Evolutionary conservation across 345 rosid genomes (phyloP), one percentile per base, ranked within the genome.

Genomic region (Hirschfeldia incana): DNA sequence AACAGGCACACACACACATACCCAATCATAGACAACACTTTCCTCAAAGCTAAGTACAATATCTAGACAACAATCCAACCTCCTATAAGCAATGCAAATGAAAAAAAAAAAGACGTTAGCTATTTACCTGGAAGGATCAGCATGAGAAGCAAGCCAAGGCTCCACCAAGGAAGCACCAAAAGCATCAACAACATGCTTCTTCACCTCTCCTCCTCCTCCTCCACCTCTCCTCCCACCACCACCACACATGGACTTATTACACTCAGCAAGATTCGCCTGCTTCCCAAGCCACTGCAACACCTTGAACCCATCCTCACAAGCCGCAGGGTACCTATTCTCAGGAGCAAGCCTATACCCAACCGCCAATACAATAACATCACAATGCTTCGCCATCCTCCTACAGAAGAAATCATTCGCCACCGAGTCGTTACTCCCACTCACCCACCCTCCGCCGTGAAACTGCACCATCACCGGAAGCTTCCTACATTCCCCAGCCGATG

Each of bases 381-480:
- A 92, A 86, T 87, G 81, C 72, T 89, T 93, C 8, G 93, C 88
- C 78, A 91, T 88, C 82, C 96, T 81, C 75, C 90, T 82, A 66
- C 98, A 95, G 44, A 93, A 95, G 39, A 65, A 76, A 88, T 90
- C 99, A 74, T 93, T 95, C 4, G 94, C 94, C 60, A 87, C 94
- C 15, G 98, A 94, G 67, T 92, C 98, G 44, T 88, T 89, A 70
- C 97, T 89, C 67, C 98, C 97, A 68, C 97, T 93, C 44, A 95
- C 96, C 97, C 97, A 93, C 6, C 98, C 97, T 0, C 99, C 99
- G 28, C 98, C 98, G 29, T 95, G 98, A 29, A 93, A 95, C 87
- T 95, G 98, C 85, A 95, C 39, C 85, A 93, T 85, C 34, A 95
- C 83, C 21, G 96, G 97, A 57, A 95, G 78, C 71, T 85, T 89